Evolutionary conservation across 805 yeast genomes (phyloP).

Genomic region (Saccharomycopsis olivae): DNA sequence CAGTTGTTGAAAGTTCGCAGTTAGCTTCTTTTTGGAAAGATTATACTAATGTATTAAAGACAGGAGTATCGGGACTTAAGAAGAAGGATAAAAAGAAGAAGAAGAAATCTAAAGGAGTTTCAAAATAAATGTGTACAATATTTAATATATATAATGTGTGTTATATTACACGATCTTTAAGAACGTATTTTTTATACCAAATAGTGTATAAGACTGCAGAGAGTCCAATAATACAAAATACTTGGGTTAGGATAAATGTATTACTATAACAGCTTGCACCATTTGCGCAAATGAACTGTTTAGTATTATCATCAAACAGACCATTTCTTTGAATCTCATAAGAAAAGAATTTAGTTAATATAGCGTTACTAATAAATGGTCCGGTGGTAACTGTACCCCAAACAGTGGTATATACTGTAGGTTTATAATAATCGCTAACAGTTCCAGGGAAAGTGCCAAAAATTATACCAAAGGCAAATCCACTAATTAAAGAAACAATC

Average conservation of each 20-base stretch:
- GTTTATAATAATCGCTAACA: conserved; percentile 63
- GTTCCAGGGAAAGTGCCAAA: conserved; percentile 72
- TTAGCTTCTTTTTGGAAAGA: conserved; percentile 70
- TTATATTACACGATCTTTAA: conserved; percentile 3
- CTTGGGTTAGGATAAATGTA: conserved; percentile 26
- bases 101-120: conserved; percentile 29
- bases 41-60: conserved; percentile 58
- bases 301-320: conserved; percentile 30
- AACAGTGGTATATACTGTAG: conserved; percentile 54
- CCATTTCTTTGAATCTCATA: conserved; percentile 37
- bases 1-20: conserved; percentile 52
- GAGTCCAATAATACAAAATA: conserved; percentile 20
- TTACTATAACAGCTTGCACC: conserved; percentile 41
- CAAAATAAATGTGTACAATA: neutral
- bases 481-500: conserved; percentile 44
- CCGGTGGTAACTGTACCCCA: conserved; percentile 75
- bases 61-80: conserved; percentile 64
- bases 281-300: conserved; percentile 29
- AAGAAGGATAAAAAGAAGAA: conserved; percentile 75
- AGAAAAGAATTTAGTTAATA: conserved; percentile 48
- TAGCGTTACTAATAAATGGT: conserved; percentile 44
- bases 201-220: conserved; percentile 20
- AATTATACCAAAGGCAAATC: conserved; percentile 57
- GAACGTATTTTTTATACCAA: conserved; percentile 12
- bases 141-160: neutral